Base-by-base conservation (phyloP, 1,284 basidiomycete genomes). In the Pyrrhoderma lamaoense region DNA sequence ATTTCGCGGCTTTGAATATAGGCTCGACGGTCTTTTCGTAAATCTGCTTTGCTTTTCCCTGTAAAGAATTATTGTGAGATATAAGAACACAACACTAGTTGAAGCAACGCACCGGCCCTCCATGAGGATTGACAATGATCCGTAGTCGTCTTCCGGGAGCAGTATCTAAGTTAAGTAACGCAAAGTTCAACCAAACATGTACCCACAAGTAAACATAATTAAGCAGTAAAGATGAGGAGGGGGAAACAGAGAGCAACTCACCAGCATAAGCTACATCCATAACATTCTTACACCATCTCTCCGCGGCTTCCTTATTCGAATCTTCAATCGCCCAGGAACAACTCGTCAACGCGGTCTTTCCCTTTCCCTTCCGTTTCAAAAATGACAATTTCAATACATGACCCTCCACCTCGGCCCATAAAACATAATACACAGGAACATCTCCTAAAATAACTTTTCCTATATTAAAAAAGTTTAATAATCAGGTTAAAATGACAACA, bases 41-140 rank as follows among this genome's bases (percentile, higher is more conserved):
- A 0, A 85, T 70, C 0, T 71, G 58, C 8, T 66, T 67, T 0
- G 77, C 86, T 63, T 87, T 89, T 89, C 89, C 77, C 94, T 72
- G 13, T 36, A 18, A 11, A n/a, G 35, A 14, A 37, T 34, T 21
- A 57, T 8, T 16, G 35, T 36, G 35, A 25, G 38, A 16, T 22
- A 36, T 18, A 8, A 35, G 27, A n/a, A 46, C 37, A 23, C 27
- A 19, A 38, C 18, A 48, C 27, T 3, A 8, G 35, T 42, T 40
- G 38, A 40, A 47, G 27, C 5, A 21, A 58, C 68, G 34, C 59
- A 87, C 85, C 25, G 72, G 71, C 2, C 94, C 94, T 53, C 93
- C 87, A 48, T 79, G 70, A 1, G 94, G 94, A 64, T 98, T 98
- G 56, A 97, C 75, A n/a, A 97, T 66, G 1, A 97, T 72, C 54